Evolutionary conservation across 306 rosid genomes (phyloP), one percentile per base, ranked within the genome.

Genomic region (Vigna unguiculata): DNA sequence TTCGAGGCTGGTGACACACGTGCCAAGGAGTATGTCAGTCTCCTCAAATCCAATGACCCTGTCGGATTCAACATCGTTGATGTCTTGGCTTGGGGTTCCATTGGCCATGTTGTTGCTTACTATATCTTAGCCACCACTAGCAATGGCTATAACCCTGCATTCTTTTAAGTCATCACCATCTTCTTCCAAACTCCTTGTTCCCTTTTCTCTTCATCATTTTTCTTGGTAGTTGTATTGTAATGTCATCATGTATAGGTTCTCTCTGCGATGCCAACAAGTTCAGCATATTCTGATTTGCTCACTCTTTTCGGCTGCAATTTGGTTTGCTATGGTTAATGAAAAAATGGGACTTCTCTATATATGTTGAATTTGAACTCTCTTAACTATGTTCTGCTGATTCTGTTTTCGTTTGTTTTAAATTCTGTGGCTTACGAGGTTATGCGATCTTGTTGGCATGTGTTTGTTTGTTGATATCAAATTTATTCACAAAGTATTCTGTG

Each of bases 41-140:
- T 95, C 24, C 91, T 95, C 55, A 95, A 95, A 66, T 95, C 99
- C 10, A 95, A 95, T n/a, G 99, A 95, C 63, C 99, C 99, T 12
- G 97, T 95, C 38, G 99, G 99, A 3, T 95, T 92, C 83, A 95
- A 95, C 86, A 86, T 95, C 49, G 97, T 95, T 17, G 99, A 95
- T 48, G 99, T 95, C 72, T 82, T 92, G 72, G 98, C 99, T 66
- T 95, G 99, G 99, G 99, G 99, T 6, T 88, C 97, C 22, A 78
- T 95, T 45, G 97, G 97, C 24, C 99, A 95, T 71, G 86, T 95
- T 11, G 88, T 92, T 57, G 99, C 97, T 83, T 95, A 95, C 63
- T 95, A 95, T 28, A 84, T 95, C 83, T 88, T 95, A 87, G 99
- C 99, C 59, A 95, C 99, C 9, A 64, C 97, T 7, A 92, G 97